Conservation (phyloP, 1,139 yeast species). For the Zygosaccharomyces sapae region DNA sequence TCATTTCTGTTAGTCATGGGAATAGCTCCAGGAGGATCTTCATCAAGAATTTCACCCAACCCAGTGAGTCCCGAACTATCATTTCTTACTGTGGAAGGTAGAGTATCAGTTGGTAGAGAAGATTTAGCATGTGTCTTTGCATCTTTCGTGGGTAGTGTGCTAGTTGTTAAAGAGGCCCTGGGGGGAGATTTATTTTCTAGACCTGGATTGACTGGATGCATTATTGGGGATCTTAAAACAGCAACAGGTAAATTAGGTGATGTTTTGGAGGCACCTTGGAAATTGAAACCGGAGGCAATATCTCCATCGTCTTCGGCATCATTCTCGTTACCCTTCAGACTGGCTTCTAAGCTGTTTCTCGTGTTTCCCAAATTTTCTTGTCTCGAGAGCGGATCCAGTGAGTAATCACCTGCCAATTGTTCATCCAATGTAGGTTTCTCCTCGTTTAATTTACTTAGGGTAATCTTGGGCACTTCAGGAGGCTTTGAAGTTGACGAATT, state of each 20-base stretch:
- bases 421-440: background rate
- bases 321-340: slow-evolving; percentile 10
- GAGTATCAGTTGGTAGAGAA: slow-evolving; percentile 20
- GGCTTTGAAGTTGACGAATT: slow-evolving; percentile 1
- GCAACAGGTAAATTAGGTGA: slow-evolving; percentile 38
- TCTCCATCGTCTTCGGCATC: slow-evolving; percentile 32
- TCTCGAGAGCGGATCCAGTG: background rate
- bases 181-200: background rate
- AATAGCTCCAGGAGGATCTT: slow-evolving; percentile 7
- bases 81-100: slow-evolving; percentile 40
- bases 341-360: slow-evolving; percentile 7
- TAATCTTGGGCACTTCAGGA: slow-evolving; percentile 21
- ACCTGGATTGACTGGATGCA: slow-evolving; percentile 16
- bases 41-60: slow-evolving; percentile 24
- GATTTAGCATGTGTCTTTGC: slow-evolving; percentile 2
- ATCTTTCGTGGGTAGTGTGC: slow-evolving; percentile 17
- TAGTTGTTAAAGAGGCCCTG: slow-evolving; percentile 7
- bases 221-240: slow-evolving; percentile 31
- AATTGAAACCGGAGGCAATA: slow-evolving; percentile 36
- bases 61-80: slow-evolving; percentile 26
- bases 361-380: background rate
- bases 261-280: slow-evolving; percentile 28
- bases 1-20: slow-evolving; percentile 6
- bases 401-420: background rate
- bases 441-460: slow-evolving; percentile 27